Evolutionary conservation across 2,329 filamentous ascomycete genomes (phyloP).

Genomic region (Fusarium bactridioides): DNA sequence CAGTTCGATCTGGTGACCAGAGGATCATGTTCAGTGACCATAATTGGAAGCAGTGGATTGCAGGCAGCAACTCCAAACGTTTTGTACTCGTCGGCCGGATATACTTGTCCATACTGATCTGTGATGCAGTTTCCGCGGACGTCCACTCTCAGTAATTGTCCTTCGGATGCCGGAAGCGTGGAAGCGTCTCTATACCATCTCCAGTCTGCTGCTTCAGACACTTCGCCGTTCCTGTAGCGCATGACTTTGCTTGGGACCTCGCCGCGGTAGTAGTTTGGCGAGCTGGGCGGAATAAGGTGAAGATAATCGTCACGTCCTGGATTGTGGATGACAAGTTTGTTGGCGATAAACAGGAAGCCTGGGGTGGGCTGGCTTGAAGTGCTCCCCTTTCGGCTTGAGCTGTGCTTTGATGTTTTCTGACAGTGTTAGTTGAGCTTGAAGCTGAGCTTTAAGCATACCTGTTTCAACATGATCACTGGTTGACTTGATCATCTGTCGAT

Average conservation of each 20-base stretch:
- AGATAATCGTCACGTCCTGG: conserved; percentile 4
- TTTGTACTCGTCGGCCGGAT: conserved; percentile 28
- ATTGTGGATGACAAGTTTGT: conserved; percentile 43
- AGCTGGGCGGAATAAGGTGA: conserved; percentile 45
- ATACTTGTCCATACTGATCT: not conserved
- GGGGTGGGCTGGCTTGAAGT: conserved; percentile 4
- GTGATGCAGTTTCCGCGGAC: not conserved
- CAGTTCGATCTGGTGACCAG: conserved; percentile 27
- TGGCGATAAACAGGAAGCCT: conserved; percentile 52
- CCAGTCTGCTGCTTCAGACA: conserved; percentile 38
- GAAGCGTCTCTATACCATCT: conserved; percentile 26
- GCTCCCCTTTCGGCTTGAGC: conserved; percentile 12
- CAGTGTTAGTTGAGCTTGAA: conserved; percentile 4
- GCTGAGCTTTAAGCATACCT: not conserved
- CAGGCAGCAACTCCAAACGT: conserved; percentile 47
- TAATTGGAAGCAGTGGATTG: conserved; percentile 48
- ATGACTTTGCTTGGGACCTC: conserved; percentile 48
- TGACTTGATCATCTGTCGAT: not conserved
- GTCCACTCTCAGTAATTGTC: not conserved
- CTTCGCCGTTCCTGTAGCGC: conserved; percentile 45
- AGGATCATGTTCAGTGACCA: conserved; percentile 40
- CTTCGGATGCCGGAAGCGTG: not conserved
- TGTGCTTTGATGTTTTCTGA: conserved; percentile 14
- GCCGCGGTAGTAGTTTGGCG: conserved; percentile 28
- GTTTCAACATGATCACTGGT: conserved; percentile 10